A percentile compares a stretch with the other conserved stretches of the same genome.
Evolutionary conservation across 495 filamentous ascomycete genomes (phyloP).

Genomic region (Aspergillus baeticus): DNA sequence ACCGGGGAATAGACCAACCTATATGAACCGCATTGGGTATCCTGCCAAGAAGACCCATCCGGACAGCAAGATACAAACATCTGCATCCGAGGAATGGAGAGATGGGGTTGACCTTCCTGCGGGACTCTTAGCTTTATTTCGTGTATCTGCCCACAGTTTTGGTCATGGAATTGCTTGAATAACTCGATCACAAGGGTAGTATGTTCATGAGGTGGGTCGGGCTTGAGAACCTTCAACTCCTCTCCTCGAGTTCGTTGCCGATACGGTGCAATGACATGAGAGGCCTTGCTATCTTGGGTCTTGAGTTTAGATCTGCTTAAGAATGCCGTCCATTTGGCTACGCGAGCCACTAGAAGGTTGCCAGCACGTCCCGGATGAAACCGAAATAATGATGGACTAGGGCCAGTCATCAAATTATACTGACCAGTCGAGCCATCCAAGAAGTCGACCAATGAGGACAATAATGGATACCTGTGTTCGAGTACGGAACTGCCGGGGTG

Average conservation of each 20-base stretch:
- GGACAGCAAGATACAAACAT: constrained; percentile 2
- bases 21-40: constrained; percentile 1
- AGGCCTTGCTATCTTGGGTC: not conserved
- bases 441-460: not conserved
- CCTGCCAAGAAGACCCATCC: not conserved
- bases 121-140: constrained; percentile 1
- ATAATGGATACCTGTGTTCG: not conserved
- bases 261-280: not conserved
- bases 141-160: not conserved
- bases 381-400: not conserved
- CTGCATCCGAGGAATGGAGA: not conserved
- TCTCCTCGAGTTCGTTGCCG: not conserved
- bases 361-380: not conserved
- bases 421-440: not conserved
- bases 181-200: not conserved
- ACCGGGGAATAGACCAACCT: no score
- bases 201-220: not conserved
- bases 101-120: not conserved
- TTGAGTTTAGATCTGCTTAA: not conserved
- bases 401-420: not conserved
- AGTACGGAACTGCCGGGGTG: not conserved
- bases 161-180: not conserved
- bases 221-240: not conserved
- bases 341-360: not conserved
- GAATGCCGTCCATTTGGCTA: not conserved